These are phyloP conservation scores for Coniella vitis DNA, from an alignment of 2,329 filamentous ascomycete species.

Conservation along the genomic window DNA sequence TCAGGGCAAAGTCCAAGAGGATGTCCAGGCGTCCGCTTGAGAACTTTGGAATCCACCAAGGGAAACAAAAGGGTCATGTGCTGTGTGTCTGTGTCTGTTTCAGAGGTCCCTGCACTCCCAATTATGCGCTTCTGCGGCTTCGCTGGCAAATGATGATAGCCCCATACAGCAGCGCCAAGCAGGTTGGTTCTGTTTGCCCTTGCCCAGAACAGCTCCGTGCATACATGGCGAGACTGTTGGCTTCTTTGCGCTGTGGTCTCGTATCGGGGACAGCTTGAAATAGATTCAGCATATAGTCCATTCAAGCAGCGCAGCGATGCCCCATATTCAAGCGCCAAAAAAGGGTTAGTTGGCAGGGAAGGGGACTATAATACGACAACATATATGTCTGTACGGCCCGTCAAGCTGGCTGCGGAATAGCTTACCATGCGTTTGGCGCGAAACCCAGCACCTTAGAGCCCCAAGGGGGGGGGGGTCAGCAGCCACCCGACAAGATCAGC, in stretches of 20 bases:
- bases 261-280: too few species aligned
- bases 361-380: slow-evolving; percentile 2
- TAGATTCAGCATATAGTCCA: not conserved
- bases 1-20: too few species aligned
- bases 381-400: slow-evolving; percentile 6
- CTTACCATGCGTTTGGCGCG: slow-evolving; percentile 7
- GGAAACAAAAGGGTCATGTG: not conserved
- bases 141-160: too few species aligned
- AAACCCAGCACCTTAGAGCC: slow-evolving; percentile 15
- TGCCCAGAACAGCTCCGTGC: too few species aligned
- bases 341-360: not conserved
- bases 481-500: slow-evolving; percentile 16
- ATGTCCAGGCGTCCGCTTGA: too few species aligned
- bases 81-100: not conserved
- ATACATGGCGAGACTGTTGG: too few species aligned
- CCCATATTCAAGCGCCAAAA: not conserved
- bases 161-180: too few species aligned
- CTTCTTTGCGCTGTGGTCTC: too few species aligned
- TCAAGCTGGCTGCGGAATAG: slow-evolving; percentile 6
- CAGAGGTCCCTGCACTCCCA: too few species aligned
- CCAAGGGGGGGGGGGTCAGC: slow-evolving; percentile 15
- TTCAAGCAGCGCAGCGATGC: not conserved
- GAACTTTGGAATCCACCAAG: not conserved
- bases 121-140: too few species aligned
- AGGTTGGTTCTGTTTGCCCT: too few species aligned